Evolutionary conservation across 441 rosid genomes (phyloP).

Genomic region (Eutrema salsugineum): DNA sequence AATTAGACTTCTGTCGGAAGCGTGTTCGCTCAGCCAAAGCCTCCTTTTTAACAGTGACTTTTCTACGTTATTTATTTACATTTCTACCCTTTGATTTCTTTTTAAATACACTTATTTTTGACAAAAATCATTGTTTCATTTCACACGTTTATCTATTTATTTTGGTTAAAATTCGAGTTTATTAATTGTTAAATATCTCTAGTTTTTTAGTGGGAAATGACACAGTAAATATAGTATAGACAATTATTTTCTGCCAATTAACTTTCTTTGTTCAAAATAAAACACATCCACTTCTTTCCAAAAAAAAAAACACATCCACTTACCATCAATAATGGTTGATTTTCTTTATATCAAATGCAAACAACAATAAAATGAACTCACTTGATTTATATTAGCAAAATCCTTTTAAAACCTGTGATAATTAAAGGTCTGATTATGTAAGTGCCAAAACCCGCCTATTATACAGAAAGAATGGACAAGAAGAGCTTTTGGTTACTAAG

Average conservation of each 20-base stretch:
- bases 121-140: not conserved
- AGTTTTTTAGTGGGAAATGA: not conserved
- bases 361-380: not conserved
- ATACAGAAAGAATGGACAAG: not conserved
- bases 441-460: not conserved
- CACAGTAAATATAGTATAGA: not conserved
- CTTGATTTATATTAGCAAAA: not conserved
- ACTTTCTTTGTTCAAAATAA: not conserved
- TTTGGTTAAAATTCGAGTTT: not conserved
- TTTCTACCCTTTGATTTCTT: not conserved
- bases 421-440: not conserved
- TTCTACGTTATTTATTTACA: not conserved
- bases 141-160: constrained; percentile 13
- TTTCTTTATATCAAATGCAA: not conserved
- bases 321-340: not conserved
- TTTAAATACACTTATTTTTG: not conserved
- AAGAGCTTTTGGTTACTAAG: not conserved
- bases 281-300: not conserved
- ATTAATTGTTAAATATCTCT: not conserved
- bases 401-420: not conserved
- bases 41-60: not conserved
- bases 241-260: not conserved
- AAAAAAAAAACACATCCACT: too few relatives aligned
- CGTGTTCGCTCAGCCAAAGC: constrained; percentile 20
- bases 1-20: not conserved